Conservation (phyloP, 23 red algal species). For the Gracilaria domingensis region DNA sequence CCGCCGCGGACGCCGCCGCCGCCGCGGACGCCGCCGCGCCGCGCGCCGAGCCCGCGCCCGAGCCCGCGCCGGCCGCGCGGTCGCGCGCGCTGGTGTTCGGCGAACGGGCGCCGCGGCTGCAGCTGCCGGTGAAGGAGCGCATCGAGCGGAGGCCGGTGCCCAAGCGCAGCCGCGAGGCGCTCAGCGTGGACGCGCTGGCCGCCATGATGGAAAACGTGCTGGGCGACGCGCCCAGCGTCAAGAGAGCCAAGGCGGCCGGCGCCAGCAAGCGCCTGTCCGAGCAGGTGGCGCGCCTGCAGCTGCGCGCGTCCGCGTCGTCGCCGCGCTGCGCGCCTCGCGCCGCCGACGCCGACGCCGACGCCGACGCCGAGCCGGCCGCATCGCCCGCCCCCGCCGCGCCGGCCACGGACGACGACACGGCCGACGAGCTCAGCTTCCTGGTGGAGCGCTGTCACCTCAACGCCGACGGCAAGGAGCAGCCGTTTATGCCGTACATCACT, state of each 20-base stretch:
- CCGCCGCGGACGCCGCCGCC: not conserved
- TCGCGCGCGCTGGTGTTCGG: slow-evolving; percentile 34
- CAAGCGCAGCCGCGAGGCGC: slow-evolving; percentile 21
- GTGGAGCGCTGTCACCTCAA: slow-evolving; percentile 39
- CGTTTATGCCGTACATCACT: slow-evolving; percentile 76
- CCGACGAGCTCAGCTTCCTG: slow-evolving; percentile 66
- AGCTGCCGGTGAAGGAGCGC: slow-evolving; percentile 23
- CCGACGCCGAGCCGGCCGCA: not conserved
- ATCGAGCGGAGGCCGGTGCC: slow-evolving; percentile 28
- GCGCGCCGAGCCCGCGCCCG: not conserved
- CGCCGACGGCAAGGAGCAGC: not conserved
- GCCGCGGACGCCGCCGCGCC: not conserved
- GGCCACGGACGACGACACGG: slow-evolving; percentile 47
- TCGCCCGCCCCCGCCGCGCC: not conserved
- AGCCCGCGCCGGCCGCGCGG: not conserved
- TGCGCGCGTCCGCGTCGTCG: not conserved
- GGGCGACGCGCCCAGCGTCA: not conserved
- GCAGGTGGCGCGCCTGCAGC: not conserved
- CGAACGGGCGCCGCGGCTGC: slow-evolving; percentile 12
- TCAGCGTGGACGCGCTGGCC: slow-evolving; percentile 38
- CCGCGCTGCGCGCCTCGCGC: not conserved
- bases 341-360: not conserved
- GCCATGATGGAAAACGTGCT: slow-evolving; percentile 40
- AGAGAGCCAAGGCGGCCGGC: not conserved
- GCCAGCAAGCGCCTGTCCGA: not conserved